Evolutionary conservation across 352 stramenopile genomes (phyloP).

Genomic region (Sclerospora graminicola): DNA sequence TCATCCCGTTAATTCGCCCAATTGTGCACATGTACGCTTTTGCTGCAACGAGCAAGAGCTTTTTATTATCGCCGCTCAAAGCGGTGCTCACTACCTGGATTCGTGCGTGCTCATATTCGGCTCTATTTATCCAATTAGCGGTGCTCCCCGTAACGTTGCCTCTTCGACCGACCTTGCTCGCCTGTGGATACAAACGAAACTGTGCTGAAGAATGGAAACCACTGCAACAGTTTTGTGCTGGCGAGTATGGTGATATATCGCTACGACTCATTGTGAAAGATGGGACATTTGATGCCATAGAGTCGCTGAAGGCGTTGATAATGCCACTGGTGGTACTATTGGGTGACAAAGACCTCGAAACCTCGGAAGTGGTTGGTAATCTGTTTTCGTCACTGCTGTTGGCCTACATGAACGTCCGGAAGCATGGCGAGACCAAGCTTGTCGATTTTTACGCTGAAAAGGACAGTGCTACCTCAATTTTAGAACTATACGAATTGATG

Average conservation of each 20-base stretch:
- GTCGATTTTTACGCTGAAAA: slow-evolving; percentile 1
- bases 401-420: slow-evolving; percentile 66
- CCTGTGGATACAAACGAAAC: slow-evolving; percentile 22
- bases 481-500: slow-evolving; percentile 22
- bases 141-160: slow-evolving; percentile 43
- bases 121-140: slow-evolving; percentile 38
- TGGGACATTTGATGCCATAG: slow-evolving; percentile 7
- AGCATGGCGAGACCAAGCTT: slow-evolving; percentile 1
- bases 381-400: slow-evolving; percentile 69
- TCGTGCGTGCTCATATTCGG: slow-evolving; percentile 31
- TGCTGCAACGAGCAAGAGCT: slow-evolving; percentile 51
- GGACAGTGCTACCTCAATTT: neutral
- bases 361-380: slow-evolving; percentile 51
- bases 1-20: slow-evolving; percentile 43
- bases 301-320: slow-evolving; percentile 27
- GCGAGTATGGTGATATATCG: slow-evolving; percentile 45
- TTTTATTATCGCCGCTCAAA: slow-evolving; percentile 21
- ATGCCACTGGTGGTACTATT: slow-evolving; percentile 46
- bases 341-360: slow-evolving; percentile 49
- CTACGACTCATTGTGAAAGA: slow-evolving; percentile 15
- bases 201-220: slow-evolving; percentile 22
- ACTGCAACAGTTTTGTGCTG: slow-evolving; percentile 46
- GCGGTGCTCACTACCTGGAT: slow-evolving; percentile 25
- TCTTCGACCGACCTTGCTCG: slow-evolving; percentile 17
- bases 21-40: slow-evolving; percentile 71